A percentile compares a stretch with the other conserved stretches of the same genome.
Evolutionary conservation across 345 rosid species (phyloP).

Genomic region (Psidium friedrichsthalianum): DNA sequence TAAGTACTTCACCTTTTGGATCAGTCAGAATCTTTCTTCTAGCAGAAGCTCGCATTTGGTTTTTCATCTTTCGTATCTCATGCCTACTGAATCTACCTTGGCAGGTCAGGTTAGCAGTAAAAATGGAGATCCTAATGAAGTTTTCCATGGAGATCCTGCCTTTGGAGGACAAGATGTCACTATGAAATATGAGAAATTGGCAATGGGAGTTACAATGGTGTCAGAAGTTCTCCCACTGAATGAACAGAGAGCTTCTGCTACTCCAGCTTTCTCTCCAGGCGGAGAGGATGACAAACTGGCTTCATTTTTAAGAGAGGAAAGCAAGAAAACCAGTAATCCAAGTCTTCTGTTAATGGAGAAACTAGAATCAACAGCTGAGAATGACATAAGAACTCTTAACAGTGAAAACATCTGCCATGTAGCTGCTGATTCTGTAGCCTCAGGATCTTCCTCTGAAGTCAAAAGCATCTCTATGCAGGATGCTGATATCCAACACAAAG

Average conservation of each 20-base stretch:
- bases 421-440: constrained; percentile 10
- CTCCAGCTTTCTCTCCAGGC: constrained; percentile 3
- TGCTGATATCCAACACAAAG: constrained; percentile 12
- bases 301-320: not conserved
- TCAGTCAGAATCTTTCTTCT: not conserved
- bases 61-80: not conserved
- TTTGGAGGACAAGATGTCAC: constrained; percentile 10
- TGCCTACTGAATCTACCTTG: not conserved
- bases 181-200: not conserved
- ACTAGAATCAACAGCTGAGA: constrained; percentile 57
- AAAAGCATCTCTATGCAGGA: constrained; percentile 16
- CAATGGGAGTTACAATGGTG: constrained; percentile 6
- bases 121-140: constrained; percentile 4
- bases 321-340: not conserved
- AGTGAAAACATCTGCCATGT: constrained; percentile 12
- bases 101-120: not conserved
- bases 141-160: constrained; percentile 2
- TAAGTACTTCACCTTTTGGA: not conserved
- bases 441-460: constrained; percentile 16
- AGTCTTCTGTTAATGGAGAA: constrained; percentile 13
- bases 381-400: constrained; percentile 18
- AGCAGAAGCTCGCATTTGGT: not conserved
- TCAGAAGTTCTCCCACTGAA: constrained; percentile 4
- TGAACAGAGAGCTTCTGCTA: constrained; percentile 10
- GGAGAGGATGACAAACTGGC: constrained; percentile 11